Evolutionary conservation across 768 basidiomycete genomes (phyloP), one percentile per base, ranked within the genome.

Genomic region (Lactifluus piperatus): DNA sequence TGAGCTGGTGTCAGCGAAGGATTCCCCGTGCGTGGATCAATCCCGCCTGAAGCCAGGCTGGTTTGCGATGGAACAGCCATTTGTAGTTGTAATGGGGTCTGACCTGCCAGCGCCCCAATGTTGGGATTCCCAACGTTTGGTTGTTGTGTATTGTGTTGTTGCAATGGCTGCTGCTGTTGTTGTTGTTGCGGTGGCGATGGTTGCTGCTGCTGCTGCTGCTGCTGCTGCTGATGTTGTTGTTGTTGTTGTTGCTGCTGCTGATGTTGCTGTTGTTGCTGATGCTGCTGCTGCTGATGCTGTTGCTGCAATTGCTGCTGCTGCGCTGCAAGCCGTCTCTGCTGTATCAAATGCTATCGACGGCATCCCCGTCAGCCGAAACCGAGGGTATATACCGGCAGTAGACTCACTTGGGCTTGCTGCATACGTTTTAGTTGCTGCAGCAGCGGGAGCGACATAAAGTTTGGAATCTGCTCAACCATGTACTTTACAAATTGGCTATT

Each of bases 141-240:
- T 37, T 72, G 68, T 30, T 71, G 65, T 4, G 67, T 68, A 45
- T 73, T 72, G 5, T 74, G 72, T 13, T 73, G 69, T 48, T 75
- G 76, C 49, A 70, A 57, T 30, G 72, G 70, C 50, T 71, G 67
- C 1, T 68, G 69, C 13, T 74, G 75, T 51, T 56, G 56, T 10
- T 63, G 58, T 30, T 49, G 54, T 13, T 53, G 56, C 8, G 16
- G 52, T 4, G 18, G 45, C 1, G 52, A 44, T 2, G 52, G 60
- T 7, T 54, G 61, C 2, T 48, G 52, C 0, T 56, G 62, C 9
- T 48, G 37, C 18, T 51, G 58, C 3, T 63, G 62, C 10, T 55
- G 60, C n/a, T 71, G 65, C 3, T 67, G 68, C 43, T 73, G 72
- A 7, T 74, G 72, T 13, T 73, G 69, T 48, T 75, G 76, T 47